phyloP scores from a whole-genome alignment of 2,329 filamentous ascomycete species.

The Juglanconis sp. region DNA sequence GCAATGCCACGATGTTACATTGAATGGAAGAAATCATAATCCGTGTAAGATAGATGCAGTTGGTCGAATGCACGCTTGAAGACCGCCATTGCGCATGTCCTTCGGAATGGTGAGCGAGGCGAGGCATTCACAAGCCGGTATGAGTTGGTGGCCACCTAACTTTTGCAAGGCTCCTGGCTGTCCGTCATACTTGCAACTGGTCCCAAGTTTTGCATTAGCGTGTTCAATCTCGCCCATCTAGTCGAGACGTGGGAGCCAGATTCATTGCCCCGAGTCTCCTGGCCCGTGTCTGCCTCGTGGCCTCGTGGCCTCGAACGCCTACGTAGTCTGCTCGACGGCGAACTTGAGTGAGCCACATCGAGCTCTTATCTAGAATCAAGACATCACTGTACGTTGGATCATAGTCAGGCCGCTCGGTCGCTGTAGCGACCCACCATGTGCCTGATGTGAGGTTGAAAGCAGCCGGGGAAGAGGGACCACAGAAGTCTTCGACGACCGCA shows the following conservation, averaged over 20 bases:
- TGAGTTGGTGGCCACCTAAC: not conserved
- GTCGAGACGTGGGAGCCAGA: not conserved
- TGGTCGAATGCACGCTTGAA: not conserved
- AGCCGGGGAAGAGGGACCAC: not conserved
- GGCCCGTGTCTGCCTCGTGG: too few relatives aligned
- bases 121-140: not conserved
- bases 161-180: not conserved
- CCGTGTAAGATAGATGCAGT: not conserved
- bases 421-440: too few relatives aligned
- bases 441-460: too few relatives aligned
- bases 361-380: too few relatives aligned
- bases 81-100: not conserved
- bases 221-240: not conserved
- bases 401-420: too few relatives aligned
- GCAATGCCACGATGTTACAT: constrained; percentile 10
- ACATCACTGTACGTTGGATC: too few relatives aligned
- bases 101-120: not conserved
- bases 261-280: too few relatives aligned
- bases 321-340: too few relatives aligned
- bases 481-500: not conserved
- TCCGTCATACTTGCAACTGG: not conserved
- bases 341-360: too few relatives aligned
- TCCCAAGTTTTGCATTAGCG: not conserved
- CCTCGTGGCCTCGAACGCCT: too few relatives aligned
- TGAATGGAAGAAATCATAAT: not conserved